Base-by-base conservation (phyloP, 2,329 filamentous ascomycete species). In the Colletotrichum horii region DNA sequence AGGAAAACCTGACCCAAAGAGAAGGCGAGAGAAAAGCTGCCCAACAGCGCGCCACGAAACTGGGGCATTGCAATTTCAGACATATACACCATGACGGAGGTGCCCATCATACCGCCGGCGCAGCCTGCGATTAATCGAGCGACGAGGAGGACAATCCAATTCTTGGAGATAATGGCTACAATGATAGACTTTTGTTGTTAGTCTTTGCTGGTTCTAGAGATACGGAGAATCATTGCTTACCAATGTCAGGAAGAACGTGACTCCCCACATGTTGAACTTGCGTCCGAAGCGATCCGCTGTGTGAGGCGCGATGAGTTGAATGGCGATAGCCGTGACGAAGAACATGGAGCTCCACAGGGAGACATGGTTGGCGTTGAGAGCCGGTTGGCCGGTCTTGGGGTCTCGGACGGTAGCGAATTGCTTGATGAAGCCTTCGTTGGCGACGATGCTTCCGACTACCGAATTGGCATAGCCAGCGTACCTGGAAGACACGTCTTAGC, bases 41-140 rank as follows among this genome's bases (percentile, higher is more conserved):
- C 61, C 12, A 71, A 62, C 2, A 71, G 48, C 7, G 70, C 70
- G 28, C 62, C 70, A 19, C 70, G 43, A 24, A 71, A 71, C 62
- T 71, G 70, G 4, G 70, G 70, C 61, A 71, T 58, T 15, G 70
- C 48, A 5, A 55, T 71, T 34, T 71, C 70, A 16, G 70, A 71
- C 70, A 71, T 66, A 48, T 71, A 71, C 6, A 66, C 66, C 70
- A 71, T 71, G 48, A 71, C 66, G 4, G 70, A 71, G 1, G 70
- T 58, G 7, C 61, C 48, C 7, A 71, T 48, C 11, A 71, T 62
- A 28, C 70, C 70, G 15, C 61, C 48, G 4, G 70, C 70, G 16
- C 65, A 36, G 15, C 70, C 70, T 43, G 43, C n/a, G 15, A 22
- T 26, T 6, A 55, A 11, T 55, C 52, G 6, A 2, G 52, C n/a